Evolutionary conservation across 306 rosid genomes (phyloP).

Genomic region (Adenanthera pavonina): DNA sequence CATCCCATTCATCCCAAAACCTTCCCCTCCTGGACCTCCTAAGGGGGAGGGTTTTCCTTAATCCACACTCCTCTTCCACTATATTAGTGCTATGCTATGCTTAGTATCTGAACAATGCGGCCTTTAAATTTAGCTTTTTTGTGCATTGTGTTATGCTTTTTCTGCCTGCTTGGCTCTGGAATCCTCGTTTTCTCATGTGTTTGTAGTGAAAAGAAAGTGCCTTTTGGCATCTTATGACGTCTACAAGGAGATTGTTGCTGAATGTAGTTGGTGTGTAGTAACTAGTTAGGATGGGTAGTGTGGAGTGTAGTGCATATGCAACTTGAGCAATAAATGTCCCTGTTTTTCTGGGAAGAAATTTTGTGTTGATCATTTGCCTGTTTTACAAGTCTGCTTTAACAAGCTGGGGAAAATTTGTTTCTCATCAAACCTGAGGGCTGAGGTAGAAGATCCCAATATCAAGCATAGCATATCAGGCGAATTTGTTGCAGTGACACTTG

Average conservation of each 20-base stretch:
- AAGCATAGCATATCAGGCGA: not conserved
- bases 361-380: slow-evolving; percentile 5
- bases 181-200: slow-evolving; percentile 25
- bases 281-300: not conserved
- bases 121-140: slow-evolving; percentile 21
- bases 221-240: slow-evolving; percentile 33
- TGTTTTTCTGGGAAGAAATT: not conserved
- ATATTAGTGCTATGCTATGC: slow-evolving; percentile 30
- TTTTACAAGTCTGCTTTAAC: not conserved
- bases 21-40: slow-evolving; percentile 59
- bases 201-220: not conserved
- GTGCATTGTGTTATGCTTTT: slow-evolving; percentile 3
- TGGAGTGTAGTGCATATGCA: slow-evolving; percentile 2
- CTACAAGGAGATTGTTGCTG: not conserved
- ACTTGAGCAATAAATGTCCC: slow-evolving; percentile 12
- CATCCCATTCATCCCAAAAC: slow-evolving; percentile 72
- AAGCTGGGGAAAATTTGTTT: slow-evolving; percentile 2
- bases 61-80: not conserved
- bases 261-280: not conserved
- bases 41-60: slow-evolving; percentile 31
- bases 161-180: slow-evolving; percentile 25
- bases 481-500: not conserved
- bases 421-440: not conserved
- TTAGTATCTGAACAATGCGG: slow-evolving; percentile 26
- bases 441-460: slow-evolving; percentile 13